Evolutionary conservation across 2,329 filamentous ascomycete species (phyloP).

Genomic region (Verticillium nubilum): DNA sequence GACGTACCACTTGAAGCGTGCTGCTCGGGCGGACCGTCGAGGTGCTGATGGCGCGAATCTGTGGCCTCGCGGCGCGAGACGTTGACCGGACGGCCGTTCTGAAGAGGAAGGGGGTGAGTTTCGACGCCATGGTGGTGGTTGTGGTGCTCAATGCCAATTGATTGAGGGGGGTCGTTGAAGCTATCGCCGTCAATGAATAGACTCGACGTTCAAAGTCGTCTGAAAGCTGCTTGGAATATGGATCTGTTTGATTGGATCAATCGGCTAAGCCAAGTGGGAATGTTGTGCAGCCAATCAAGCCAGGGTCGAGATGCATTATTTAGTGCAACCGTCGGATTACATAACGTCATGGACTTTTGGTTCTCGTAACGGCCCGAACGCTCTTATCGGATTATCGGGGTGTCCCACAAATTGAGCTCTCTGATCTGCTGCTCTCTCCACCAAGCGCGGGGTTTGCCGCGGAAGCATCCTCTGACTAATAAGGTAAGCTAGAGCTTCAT

Average conservation of each 20-base stretch:
- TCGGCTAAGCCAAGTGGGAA: conserved; percentile 1
- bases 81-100: conserved; percentile 62
- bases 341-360: background rate
- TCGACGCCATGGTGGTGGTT: conserved; percentile 67
- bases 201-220: conserved; percentile 15
- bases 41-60: conserved; percentile 68
- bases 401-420: too few relatives aligned
- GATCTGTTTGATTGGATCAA: conserved; percentile 8
- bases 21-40: conserved; percentile 68
- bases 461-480: too few relatives aligned
- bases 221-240: conserved; percentile 14
- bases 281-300: background rate
- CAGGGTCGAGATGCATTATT: background rate
- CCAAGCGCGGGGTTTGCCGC: too few relatives aligned
- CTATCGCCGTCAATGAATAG: conserved; percentile 8
- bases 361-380: too few relatives aligned
- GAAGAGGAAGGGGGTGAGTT: conserved; percentile 68
- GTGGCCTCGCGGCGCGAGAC: conserved; percentile 57
- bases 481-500: too few relatives aligned
- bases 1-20: conserved; percentile 61
- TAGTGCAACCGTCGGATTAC: background rate
- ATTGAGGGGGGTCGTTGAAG: conserved; percentile 1
- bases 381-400: too few relatives aligned
- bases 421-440: too few relatives aligned
- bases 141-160: conserved; percentile 20